Percentiles rank a stretch among this genome's conserved stretches.
These are phyloP conservation scores for Globisporangium nodosum DNA, from an alignment of 352 stramenopile genomes.

Conservation along the genomic window DNA sequence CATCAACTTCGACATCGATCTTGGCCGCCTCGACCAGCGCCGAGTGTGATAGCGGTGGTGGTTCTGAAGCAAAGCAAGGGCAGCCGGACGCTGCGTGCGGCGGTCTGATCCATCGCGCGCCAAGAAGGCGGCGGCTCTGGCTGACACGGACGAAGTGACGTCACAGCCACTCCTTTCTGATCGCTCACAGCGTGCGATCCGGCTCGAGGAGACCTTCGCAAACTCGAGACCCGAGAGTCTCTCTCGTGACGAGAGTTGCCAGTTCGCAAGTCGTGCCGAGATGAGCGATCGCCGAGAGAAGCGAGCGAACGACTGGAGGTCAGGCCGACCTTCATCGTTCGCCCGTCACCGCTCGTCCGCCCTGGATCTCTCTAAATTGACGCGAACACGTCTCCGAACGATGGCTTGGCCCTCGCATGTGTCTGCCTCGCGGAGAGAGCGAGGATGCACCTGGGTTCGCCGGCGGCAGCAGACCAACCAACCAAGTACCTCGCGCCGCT, in stretches of 20 bases:
- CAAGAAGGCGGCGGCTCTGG: neutral
- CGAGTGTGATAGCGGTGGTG: neutral
- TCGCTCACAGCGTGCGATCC: neutral
- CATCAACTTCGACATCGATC: neutral
- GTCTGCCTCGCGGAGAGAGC: neutral
- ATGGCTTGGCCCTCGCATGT: neutral
- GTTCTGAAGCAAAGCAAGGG: neutral
- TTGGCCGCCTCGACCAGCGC: neutral
- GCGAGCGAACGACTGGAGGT: too few relatives aligned
- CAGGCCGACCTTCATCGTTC: neutral
- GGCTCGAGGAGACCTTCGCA: neutral
- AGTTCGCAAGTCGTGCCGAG: neutral
- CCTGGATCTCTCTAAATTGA: slow-evolving; percentile 3
- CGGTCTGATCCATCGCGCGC: too few relatives aligned
- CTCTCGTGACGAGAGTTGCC: neutral
- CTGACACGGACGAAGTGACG: neutral
- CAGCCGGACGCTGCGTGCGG: neutral
- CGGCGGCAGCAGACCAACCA: neutral
- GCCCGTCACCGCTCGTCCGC: neutral
- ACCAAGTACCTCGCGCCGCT: neutral
- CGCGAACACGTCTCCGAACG: neutral
- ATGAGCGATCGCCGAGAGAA: neutral
- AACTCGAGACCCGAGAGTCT: neutral
- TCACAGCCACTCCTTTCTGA: neutral
- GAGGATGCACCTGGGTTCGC: neutral